Percentiles rank a stretch among this genome's conserved stretches.
phyloP scores from a whole-genome alignment of 495 filamentous ascomycete species.

The Sordaria brevicollis region DNA sequence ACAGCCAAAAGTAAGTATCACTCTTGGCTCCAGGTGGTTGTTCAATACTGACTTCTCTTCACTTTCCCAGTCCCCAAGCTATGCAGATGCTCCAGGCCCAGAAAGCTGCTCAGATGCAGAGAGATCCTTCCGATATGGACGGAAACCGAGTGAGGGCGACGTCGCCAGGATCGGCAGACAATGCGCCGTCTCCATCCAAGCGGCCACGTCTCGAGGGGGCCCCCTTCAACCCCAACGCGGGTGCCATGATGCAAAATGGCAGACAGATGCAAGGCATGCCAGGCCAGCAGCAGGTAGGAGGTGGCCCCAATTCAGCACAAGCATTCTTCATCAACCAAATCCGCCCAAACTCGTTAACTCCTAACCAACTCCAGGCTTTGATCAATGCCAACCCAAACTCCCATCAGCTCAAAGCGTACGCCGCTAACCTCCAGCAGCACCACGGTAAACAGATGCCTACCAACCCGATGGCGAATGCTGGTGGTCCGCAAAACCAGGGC shows the following conservation, averaged over 20 bases:
- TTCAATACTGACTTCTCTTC: slow-evolving; percentile 12
- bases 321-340: slow-evolving; percentile 70
- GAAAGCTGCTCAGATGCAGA: slow-evolving; percentile 66
- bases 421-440: slow-evolving; percentile 70
- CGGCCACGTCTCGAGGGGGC: slow-evolving; percentile 73
- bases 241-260: slow-evolving; percentile 67
- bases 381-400: slow-evolving; percentile 45
- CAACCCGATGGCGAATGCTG: slow-evolving; percentile 45
- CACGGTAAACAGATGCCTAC: slow-evolving; percentile 69
- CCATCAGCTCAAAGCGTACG: slow-evolving; percentile 58
- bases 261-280: slow-evolving; percentile 62
- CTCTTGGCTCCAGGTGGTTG: not conserved
- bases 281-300: slow-evolving; percentile 60
- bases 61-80: slow-evolving; percentile 46
- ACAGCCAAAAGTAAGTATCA: slow-evolving; percentile 57
- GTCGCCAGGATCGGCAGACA: slow-evolving; percentile 73
- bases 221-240: slow-evolving; percentile 54
- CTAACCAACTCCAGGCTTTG: slow-evolving; percentile 68
- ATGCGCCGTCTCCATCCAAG: slow-evolving; percentile 87
- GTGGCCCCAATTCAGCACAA: slow-evolving; percentile 38
- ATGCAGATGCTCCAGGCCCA: slow-evolving; percentile 57
- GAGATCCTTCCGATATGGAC: slow-evolving; percentile 78
- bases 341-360: slow-evolving; percentile 60
- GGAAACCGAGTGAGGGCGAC: slow-evolving; percentile 71
- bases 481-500: slow-evolving; percentile 50